Conservation (phyloP, 2,329 filamentous ascomycete species). For the Fusarium gaditjirri region DNA sequence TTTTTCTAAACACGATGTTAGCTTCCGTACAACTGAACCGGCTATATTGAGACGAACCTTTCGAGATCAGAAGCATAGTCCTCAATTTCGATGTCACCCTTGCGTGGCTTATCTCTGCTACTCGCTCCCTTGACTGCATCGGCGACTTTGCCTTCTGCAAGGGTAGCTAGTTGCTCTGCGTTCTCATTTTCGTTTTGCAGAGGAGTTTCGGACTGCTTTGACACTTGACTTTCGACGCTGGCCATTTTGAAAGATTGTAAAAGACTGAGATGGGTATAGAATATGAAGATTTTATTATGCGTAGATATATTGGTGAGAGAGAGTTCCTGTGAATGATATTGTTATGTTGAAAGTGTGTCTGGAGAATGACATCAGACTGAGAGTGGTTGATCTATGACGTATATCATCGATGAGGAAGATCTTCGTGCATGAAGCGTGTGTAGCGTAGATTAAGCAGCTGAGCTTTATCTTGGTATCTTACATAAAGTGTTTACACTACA, state of each 20-base stretch:
- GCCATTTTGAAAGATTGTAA: constrained; percentile 4
- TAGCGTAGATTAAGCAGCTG: neutral
- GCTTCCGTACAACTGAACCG: neutral
- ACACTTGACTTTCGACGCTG: constrained; percentile 16
- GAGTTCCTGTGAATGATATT: neutral
- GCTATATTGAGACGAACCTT: neutral
- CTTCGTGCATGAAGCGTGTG: constrained; percentile 10
- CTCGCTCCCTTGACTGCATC: constrained; percentile 30
- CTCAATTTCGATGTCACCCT: constrained; percentile 34
- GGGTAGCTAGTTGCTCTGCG: constrained; percentile 34
- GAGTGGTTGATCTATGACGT: constrained; percentile 26
- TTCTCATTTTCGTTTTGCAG: constrained; percentile 38
- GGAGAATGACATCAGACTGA: constrained; percentile 22
- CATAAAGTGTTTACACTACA: constrained; percentile 2
- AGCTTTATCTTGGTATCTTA: constrained; percentile 9
- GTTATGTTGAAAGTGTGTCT: neutral
- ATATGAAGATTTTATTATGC: neutral
- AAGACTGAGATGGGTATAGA: neutral
- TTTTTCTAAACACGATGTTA: constrained; percentile 28
- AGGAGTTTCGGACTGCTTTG: constrained; percentile 7
- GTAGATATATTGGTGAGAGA: neutral
- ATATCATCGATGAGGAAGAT: constrained; percentile 5
- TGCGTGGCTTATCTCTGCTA: constrained; percentile 28
- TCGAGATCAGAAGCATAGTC: constrained; percentile 35
- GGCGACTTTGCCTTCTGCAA: constrained; percentile 38